Percentiles rank a stretch among this genome's conserved stretches.
Conservation (phyloP, 768 basidiomycete genomes). For the Panellus pusillus region DNA sequence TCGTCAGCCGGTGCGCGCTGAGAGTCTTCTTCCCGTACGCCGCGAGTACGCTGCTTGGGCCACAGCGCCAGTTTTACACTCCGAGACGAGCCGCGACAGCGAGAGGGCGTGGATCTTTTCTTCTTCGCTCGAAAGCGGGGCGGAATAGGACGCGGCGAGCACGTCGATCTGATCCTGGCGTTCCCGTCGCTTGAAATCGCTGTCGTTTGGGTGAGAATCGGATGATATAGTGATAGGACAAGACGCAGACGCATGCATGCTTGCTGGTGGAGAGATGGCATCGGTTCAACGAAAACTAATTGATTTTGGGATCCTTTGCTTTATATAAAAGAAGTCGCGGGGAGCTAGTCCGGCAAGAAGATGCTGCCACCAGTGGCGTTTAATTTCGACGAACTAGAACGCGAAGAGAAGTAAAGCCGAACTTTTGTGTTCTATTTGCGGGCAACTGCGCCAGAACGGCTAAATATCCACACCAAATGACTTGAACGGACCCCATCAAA, state of each 20-base stretch:
- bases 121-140: conserved; percentile 44
- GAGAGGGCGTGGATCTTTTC: conserved; percentile 51
- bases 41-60: conserved; percentile 40
- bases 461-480: too few relatives aligned
- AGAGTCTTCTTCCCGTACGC: conserved; percentile 52
- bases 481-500: too few relatives aligned
- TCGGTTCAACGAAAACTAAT: conserved; percentile 4
- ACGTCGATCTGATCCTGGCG: conserved; percentile 44
- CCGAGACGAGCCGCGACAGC: conserved; percentile 44
- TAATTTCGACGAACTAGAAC: background rate
- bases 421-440: background rate
- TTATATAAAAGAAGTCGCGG: too few relatives aligned
- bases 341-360: too few relatives aligned
- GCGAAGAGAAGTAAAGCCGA: background rate
- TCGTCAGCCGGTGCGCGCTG: conserved; percentile 50
- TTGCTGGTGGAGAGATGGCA: conserved; percentile 18
- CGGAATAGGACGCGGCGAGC: conserved; percentile 37
- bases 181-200: conserved; percentile 46
- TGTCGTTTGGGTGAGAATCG: conserved; percentile 18
- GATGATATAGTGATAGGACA: conserved; percentile 4
- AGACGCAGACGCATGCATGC: conserved; percentile 16
- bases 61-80: conserved; percentile 42
- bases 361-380: too few relatives aligned
- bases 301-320: too few relatives aligned
- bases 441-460: too few relatives aligned